These are phyloP conservation scores for Populus hybrid DNA, from an alignment of 441 rosid genomes.

Conservation along the genomic window DNA sequence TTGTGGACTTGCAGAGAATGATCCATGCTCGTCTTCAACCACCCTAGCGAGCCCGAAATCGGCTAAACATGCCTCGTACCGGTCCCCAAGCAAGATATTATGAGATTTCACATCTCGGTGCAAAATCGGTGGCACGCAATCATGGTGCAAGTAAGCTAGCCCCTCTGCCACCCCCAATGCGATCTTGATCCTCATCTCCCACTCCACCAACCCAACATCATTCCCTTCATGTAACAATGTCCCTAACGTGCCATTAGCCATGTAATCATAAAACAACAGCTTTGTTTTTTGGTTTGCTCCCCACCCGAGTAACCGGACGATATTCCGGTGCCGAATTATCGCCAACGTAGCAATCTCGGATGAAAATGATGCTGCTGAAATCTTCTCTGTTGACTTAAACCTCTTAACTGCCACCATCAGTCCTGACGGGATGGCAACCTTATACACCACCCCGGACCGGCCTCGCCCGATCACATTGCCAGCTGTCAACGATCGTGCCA, in stretches of 20 bases:
- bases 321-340: conserved; percentile 80
- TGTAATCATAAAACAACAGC: conserved; percentile 66
- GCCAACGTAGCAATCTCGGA: conserved; percentile 78
- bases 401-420: conserved; percentile 62
- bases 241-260: conserved; percentile 64
- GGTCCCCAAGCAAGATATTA: conserved; percentile 70
- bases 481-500: conserved; percentile 44
- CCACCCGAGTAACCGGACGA: conserved; percentile 81
- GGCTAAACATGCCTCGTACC: conserved; percentile 65
- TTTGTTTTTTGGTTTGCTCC: conserved; percentile 67
- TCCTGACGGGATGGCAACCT: conserved; percentile 46
- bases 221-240: conserved; percentile 47
- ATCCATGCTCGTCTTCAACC: conserved; percentile 49
- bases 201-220: conserved; percentile 35
- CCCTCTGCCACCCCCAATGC: conserved; percentile 83
- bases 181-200: conserved; percentile 72
- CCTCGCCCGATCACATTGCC: conserved; percentile 71
- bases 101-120: conserved; percentile 88
- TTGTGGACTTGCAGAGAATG: conserved; percentile 49
- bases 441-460: conserved; percentile 80
- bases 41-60: conserved; percentile 86
- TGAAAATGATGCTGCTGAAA: conserved; percentile 60
- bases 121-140: conserved; percentile 75
- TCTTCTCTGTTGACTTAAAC: conserved; percentile 48
- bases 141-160: conserved; percentile 81